A percentile compares a stretch with the other conserved stretches of the same genome.
Evolutionary conservation across 1,284 basidiomycete genomes (phyloP).

Genomic region (Sporisorium graminicola): DNA sequence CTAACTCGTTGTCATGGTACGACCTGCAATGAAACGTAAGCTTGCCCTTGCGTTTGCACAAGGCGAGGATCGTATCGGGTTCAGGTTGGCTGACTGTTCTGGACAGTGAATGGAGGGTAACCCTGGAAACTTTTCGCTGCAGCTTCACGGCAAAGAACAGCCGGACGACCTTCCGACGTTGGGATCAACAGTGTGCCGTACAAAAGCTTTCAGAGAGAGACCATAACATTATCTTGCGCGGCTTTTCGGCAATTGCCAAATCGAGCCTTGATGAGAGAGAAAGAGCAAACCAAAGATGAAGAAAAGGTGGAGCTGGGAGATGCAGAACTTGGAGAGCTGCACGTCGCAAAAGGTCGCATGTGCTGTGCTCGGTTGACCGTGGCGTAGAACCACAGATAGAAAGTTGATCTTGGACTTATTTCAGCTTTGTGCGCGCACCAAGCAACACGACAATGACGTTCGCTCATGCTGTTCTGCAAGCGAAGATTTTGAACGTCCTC

Average conservation of each 20-base stretch:
- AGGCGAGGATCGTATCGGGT: background rate
- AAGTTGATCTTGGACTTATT: too few species aligned
- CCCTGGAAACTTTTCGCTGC: background rate
- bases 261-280: background rate
- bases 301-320: background rate
- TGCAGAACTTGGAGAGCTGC: background rate
- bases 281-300: background rate
- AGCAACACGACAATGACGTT: background rate
- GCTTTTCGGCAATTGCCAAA: background rate
- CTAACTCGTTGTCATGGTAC: too few species aligned
- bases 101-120: background rate
- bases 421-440: background rate
- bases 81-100: background rate
- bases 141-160: background rate
- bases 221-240: background rate
- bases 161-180: background rate
- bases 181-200: too few species aligned
- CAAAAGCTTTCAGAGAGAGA: too few species aligned
- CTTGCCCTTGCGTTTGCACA: too few species aligned
- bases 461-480: background rate
- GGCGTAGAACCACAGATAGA: too few species aligned
- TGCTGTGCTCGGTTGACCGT: slow-evolving; percentile 1
- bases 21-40: background rate
- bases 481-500: background rate
- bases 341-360: too few species aligned